Base-by-base conservation (phyloP, 495 filamentous ascomycete genomes). In the Aspergillus egyptiacus region DNA sequence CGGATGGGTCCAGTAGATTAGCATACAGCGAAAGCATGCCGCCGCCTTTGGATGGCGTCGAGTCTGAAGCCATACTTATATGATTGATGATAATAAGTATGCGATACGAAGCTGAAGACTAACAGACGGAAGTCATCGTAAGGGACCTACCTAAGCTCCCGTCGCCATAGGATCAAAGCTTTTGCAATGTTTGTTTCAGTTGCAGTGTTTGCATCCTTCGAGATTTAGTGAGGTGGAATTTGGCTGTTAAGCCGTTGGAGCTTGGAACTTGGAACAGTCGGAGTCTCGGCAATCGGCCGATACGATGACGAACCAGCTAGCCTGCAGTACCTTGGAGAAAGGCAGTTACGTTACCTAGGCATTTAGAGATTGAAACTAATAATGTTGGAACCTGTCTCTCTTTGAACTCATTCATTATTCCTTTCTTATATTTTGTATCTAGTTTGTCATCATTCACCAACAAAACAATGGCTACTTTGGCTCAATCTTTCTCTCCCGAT, bases 21-120 rank as follows among this genome's bases (percentile, higher is more conserved):
- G 81, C 81, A 58, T 86, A 86, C 6, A 86, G 75, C 8, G 78
- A 80, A 32, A 81, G 58, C 40, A 66, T 69, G 19, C 65, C 67
- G 53, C 70, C 63, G 22, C 53, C 58, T 53, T 67, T 66, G 4
- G 63, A 42, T 7, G 60, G 58, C 19, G 56, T 58, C 6, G 66
- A 56, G 32, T 74, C 63, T 31, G 67, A 61, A 17, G 64, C 51
- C 70, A 75, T 77, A 34, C n/a, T 34, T 14, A 1, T 18, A 42
- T n/a, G n/a, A n/a, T n/a, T n/a, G n/a, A n/a, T n/a, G n/a, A n/a
- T 42, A 9, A 18, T 18, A 14, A 27, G 14, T 42, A 41, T 36
- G 17, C 32, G 20, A 11, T 18, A 9, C 14, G 2, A 14, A 28
- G 8, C 7, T 23, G 17, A 38, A 17, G 17, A 15, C 15, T 39